Evolutionary conservation across 139 green algal species (phyloP), one percentile per base, ranked within the genome.

Genomic region (Asterochloris sp.): DNA sequence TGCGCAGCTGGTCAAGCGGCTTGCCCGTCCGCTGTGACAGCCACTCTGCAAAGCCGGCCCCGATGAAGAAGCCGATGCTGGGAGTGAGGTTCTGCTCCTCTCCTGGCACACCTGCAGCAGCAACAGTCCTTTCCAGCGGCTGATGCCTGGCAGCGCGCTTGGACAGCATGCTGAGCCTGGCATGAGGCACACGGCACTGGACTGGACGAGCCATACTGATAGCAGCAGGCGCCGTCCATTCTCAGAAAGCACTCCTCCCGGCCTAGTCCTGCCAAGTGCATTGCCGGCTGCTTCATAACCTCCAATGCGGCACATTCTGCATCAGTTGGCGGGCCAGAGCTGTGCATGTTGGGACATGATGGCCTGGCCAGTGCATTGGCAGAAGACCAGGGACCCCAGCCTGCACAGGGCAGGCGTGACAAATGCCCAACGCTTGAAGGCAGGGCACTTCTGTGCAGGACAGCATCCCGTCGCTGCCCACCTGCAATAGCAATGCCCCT

Each of bases 401-500:
- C 17, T 26, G 21, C 66, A 71, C 19, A 9, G 2, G 66, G 2
- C 21, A 24, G 19, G 21, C 21, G 66, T 71, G 66, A 21, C 19
- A 71, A n/a, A 71, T 71, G 66, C 17, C 17, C 19, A 21, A 69
- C 14, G 64, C 64, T 69, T 69, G 64, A 69, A 16, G 66, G 19
- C n/a, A 54, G 69, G 61, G 69, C 16, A 19, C 62, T 74, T 54
- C 6, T 6, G 38, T 54, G 38, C 38, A 54, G 38, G 38, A 54
- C 6, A 54, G 38, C 38, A 6, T 54, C 38, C 38, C 38, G 38
- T 6, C 2, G 38, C 38, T 21, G 19, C 17, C 21, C 12, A 86
- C 83, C 83, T 78, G 76, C 64, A 19, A 98, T 86, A 10, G 96
- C 94, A 9, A 99, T 89, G 66, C 96, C 96, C 26, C 96, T 91